Base-by-base conservation (phyloP, 2,329 filamentous ascomycete species). In the Colletotrichum coccodes region DNA sequence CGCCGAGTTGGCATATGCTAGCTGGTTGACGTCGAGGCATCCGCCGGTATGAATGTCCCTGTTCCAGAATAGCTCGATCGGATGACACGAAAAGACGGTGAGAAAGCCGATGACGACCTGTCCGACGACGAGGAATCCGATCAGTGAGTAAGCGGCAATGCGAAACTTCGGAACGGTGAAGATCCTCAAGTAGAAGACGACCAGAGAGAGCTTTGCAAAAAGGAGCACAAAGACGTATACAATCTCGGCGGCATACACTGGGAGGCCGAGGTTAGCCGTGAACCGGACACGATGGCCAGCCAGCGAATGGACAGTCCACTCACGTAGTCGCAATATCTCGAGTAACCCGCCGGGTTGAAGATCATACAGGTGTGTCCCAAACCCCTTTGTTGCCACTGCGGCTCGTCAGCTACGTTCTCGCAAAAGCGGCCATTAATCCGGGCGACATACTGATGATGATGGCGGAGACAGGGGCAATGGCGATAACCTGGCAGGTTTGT, bases 1-100 rank as follows among this genome's bases (percentile, higher is more conserved):
- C 1, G 79, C 81, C 67, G 85, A 87, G 74, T 88, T 87, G 1
- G 85, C 76, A 65, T 87, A 87, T 6, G 84, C 85, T 18, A 89
- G 80, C 21, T 78, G 82, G 64, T 87, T 84, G 9, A 88, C 79
- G 26, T 75, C 70, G 6, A 81, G 68, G 28, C 80, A 81, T 6
- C 61, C 71, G 4, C 77, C 73, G 1, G 67, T 61, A 21, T 66
- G 38, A 2, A 72, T 71, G 4, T 68, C 52, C 32, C 73, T 74
- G n/a, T 77, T 64, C 77, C 77, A 79, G 34, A 78, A 78, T 28
- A 66, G 71, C 0, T 73, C 70, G 2, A 78, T 64, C 0, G 76
- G 76, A 11, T 64, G 70, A 14, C 76, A 78, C 14, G 78, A 76
- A 28, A 78, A 76, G 0, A 79, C 44, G 2, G 72, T 75, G 18